phyloP scores from a whole-genome alignment of 1,284 basidiomycete genomes.

The Tilletia setariae region DNA sequence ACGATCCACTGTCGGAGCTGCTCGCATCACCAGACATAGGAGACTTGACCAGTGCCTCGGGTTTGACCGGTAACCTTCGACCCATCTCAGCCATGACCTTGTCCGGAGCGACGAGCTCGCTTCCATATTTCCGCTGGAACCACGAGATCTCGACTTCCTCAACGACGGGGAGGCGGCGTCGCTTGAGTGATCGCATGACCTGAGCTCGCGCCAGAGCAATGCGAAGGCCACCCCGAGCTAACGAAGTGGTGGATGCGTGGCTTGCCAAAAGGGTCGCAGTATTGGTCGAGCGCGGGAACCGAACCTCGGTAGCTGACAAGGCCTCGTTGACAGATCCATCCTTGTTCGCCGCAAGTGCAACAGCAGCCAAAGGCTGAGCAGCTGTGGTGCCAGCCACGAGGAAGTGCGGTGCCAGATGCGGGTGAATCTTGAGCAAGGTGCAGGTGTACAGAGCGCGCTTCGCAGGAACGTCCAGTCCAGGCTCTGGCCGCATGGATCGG shows the following conservation, averaged over 20 bases:
- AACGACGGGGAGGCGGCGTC: constrained; percentile 24
- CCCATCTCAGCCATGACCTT: constrained; percentile 27
- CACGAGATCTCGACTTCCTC: constrained; percentile 44
- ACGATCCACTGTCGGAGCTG: neutral
- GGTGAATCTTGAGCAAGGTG: constrained; percentile 45
- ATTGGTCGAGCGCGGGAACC: constrained; percentile 43
- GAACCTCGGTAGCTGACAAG: constrained; percentile 24
- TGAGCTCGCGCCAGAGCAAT: constrained; percentile 32
- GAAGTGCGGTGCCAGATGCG: constrained; percentile 28
- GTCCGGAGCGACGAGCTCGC: constrained; percentile 30
- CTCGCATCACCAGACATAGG: constrained; percentile 22
- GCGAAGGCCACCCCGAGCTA: constrained; percentile 25
- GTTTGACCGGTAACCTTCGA: constrained; percentile 29
- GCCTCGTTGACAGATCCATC: neutral
- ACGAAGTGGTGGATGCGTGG: constrained; percentile 27
- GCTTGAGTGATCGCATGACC: constrained; percentile 37
- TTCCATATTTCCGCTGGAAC: constrained; percentile 40
- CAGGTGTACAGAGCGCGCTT: constrained; percentile 45
- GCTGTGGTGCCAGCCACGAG: constrained; percentile 1
- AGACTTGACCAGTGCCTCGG: constrained; percentile 39
- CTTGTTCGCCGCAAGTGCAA: constrained; percentile 6
- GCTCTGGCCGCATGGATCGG: neutral
- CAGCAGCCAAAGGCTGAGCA: constrained; percentile 9
- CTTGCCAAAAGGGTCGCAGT: constrained; percentile 18
- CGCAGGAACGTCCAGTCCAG: constrained; percentile 34